A percentile compares a stretch with the other conserved stretches of the same genome.
phyloP scores from a whole-genome alignment of 2,329 filamentous ascomycete genomes.

The Leptographium procerum region DNA sequence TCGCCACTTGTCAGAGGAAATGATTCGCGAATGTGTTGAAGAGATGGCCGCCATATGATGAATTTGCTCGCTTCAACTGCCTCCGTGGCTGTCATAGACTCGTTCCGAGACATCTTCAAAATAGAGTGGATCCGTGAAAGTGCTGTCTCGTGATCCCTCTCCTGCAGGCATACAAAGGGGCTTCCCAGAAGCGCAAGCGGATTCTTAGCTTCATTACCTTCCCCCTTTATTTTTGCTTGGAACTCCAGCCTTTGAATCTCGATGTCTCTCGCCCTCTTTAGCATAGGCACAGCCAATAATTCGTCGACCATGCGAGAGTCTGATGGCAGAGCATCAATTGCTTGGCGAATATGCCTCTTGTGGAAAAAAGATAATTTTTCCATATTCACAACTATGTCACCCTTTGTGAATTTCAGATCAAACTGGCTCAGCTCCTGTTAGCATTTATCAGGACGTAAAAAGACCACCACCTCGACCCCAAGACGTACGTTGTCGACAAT shows the following conservation, averaged over 20 bases:
- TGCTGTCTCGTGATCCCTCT: not conserved
- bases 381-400: constrained; percentile 72
- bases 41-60: constrained; percentile 17
- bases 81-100: constrained; percentile 2
- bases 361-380: constrained; percentile 76
- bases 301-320: constrained; percentile 7
- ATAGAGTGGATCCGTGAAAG: constrained; percentile 6
- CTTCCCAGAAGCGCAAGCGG: not conserved
- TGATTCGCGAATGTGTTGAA: not conserved
- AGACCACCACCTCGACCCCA: too few species aligned
- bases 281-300: constrained; percentile 14
- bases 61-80: constrained; percentile 14
- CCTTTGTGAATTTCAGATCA: constrained; percentile 71
- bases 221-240: not conserved
- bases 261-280: constrained; percentile 9
- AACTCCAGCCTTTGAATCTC: constrained; percentile 3
- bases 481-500: constrained; percentile 55
- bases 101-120: constrained; percentile 11
- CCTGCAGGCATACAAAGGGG: not conserved
- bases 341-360: constrained; percentile 15
- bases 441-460: too few species aligned
- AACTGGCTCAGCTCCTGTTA: not conserved
- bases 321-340: constrained; percentile 8
- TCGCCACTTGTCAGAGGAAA: not conserved
- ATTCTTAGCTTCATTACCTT: not conserved